Conservation (phyloP, 164 flowering plant species). For the Berberis vulgaris region DNA sequence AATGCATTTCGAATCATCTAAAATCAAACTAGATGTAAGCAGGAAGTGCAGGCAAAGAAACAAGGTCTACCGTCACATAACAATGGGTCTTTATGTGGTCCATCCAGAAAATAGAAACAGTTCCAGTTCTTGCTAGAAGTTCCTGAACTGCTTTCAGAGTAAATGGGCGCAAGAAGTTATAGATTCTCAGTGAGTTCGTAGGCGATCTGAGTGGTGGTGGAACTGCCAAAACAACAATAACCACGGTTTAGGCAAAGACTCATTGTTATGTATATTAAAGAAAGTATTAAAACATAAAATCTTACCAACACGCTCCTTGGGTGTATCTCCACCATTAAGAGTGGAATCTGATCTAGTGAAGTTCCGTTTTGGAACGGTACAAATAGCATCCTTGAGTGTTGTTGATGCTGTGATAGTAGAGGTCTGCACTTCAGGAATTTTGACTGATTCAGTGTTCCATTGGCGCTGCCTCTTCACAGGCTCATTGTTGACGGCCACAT, state of each 20-base stretch:
- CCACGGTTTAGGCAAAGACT: background rate
- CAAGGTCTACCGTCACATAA: conserved; percentile 58
- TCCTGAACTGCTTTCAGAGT: conserved; percentile 95
- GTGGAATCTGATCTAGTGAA: conserved; percentile 48
- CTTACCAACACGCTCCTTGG: conserved; percentile 87
- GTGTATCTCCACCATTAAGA: conserved; percentile 37
- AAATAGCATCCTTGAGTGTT: conserved; percentile 32
- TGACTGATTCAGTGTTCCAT: conserved; percentile 57
- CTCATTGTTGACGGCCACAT: conserved; percentile 39
- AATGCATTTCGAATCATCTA: no score
- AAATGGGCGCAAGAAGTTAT: conserved; percentile 86
- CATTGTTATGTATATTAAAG: background rate
- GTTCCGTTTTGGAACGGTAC: conserved; percentile 26
- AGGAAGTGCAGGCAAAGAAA: background rate
- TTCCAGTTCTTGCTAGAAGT: conserved; percentile 81
- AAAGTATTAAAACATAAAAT: background rate
- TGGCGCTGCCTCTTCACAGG: conserved; percentile 54
- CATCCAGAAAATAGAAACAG: conserved; percentile 85
- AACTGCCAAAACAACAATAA: conserved; percentile 38
- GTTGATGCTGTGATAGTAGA: conserved; percentile 24
- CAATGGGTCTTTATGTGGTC: conserved; percentile 98
- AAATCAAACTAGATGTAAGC: background rate
- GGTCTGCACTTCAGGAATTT: conserved; percentile 41
- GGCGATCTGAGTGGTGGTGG: conserved; percentile 68
- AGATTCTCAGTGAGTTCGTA: conserved; percentile 77